A percentile compares a stretch with the other conserved stretches of the same genome.
phyloP scores from a whole-genome alignment of 768 basidiomycete species.

The Lentinula sp. region DNA sequence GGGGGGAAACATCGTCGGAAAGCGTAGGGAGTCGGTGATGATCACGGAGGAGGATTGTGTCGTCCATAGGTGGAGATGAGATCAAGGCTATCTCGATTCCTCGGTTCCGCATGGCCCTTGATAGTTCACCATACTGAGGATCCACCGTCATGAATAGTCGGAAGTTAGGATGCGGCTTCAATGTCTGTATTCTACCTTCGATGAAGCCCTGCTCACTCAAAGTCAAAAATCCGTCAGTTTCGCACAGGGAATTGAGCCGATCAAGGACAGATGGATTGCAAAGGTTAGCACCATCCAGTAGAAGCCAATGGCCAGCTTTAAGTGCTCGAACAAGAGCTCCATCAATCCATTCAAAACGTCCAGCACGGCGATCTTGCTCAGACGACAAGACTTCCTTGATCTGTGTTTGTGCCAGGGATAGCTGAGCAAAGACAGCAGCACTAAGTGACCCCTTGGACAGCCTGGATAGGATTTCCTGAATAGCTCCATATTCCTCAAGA shows the following conservation, averaged over 20 bases:
- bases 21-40: slow-evolving; percentile 42
- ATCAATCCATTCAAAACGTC: slow-evolving; percentile 91
- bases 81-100: slow-evolving; percentile 78
- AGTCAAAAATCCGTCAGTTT: slow-evolving; percentile 74
- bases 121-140: slow-evolving; percentile 87
- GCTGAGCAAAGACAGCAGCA: background rate
- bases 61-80: slow-evolving; percentile 32
- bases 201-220: slow-evolving; percentile 88
- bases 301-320: slow-evolving; percentile 82
- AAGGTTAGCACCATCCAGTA: slow-evolving; percentile 89
- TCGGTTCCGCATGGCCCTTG: slow-evolving; percentile 97
- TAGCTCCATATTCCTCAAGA: background rate
- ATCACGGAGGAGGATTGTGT: slow-evolving; percentile 38
- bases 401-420: background rate
- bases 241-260: slow-evolving; percentile 93
- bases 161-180: slow-evolving; percentile 84
- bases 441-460: background rate
- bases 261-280: slow-evolving; percentile 96
- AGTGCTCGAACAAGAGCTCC: slow-evolving; percentile 86
- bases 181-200: slow-evolving; percentile 63
- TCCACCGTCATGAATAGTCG: slow-evolving; percentile 93
- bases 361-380: slow-evolving; percentile 22
- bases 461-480: background rate
- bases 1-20: background rate
- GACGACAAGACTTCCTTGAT: slow-evolving; percentile 10